A percentile compares a stretch with the other conserved stretches of the same genome.
Conservation (phyloP, 257 asterid genomes). For the Lycium ferocissimum region DNA sequence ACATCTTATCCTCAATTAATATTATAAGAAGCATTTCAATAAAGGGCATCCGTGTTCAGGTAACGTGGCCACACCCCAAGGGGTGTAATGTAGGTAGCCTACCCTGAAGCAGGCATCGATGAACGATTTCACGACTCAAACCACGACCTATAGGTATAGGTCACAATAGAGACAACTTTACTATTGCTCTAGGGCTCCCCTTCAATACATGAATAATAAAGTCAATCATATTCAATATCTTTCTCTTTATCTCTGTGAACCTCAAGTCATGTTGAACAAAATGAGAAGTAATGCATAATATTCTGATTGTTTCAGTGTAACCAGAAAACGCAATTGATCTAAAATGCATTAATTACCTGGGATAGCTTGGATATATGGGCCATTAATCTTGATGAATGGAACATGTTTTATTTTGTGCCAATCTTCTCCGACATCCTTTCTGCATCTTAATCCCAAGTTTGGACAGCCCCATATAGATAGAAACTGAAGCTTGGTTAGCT, state of each 20-base stretch:
- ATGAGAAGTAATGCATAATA: not conserved
- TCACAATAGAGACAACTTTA: not conserved
- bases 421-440: conserved; percentile 29
- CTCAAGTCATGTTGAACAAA: conserved; percentile 16
- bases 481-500: conserved; percentile 30
- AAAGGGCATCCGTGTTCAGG: not conserved
- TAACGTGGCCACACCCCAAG: not conserved
- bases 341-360: conserved; percentile 17
- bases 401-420: conserved; percentile 31
- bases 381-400: conserved; percentile 33
- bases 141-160: not conserved
- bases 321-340: conserved; percentile 5
- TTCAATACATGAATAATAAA: not conserved
- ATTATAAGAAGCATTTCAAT: not conserved
- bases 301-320: conserved; percentile 13
- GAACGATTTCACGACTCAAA: not conserved
- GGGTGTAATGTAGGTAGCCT: not conserved
- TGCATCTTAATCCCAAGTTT: conserved; percentile 29
- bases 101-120: not conserved
- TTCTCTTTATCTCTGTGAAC: not conserved
- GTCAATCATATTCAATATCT: not conserved
- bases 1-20: not conserved
- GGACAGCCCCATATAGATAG: conserved; percentile 32
- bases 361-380: conserved; percentile 31
- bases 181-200: not conserved